Conservation (phyloP, 441 rosid species). For the Daphne laureola region DNA sequence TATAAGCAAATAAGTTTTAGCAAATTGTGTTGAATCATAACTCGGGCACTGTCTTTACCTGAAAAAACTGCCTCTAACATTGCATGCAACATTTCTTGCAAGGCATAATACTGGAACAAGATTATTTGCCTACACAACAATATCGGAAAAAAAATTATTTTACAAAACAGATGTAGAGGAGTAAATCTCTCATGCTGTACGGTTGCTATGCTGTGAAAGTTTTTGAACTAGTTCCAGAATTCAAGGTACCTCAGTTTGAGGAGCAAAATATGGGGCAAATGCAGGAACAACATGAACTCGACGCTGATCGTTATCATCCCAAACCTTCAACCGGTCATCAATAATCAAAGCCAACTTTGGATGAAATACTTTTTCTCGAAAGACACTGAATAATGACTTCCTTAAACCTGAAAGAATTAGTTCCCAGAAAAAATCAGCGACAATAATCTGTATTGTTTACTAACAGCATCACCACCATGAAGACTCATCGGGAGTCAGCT, state of each 20-base stretch:
- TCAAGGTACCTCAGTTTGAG: conserved; percentile 80
- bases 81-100: conserved; percentile 95
- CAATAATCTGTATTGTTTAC: background rate
- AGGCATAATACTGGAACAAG: conserved; percentile 73
- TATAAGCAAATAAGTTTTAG: conserved; percentile 8
- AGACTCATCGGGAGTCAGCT: background rate
- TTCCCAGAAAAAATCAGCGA: conserved; percentile 7
- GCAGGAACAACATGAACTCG: conserved; percentile 98
- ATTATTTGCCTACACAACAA: conserved; percentile 54
- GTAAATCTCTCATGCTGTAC: too few relatives aligned
- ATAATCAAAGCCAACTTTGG: conserved; percentile 95
- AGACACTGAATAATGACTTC: conserved; percentile 81
- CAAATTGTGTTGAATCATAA: conserved; percentile 5
- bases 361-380: conserved; percentile 78
- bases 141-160: conserved; percentile 18
- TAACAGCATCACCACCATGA: conserved; percentile 12
- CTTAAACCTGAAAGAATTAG: conserved; percentile 38
- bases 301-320: conserved; percentile 97
- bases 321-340: conserved; percentile 93
- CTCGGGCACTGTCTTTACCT: conserved; percentile 40
- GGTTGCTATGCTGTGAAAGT: too few relatives aligned
- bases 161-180: too few relatives aligned
- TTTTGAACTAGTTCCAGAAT: too few relatives aligned
- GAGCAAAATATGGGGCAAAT: conserved; percentile 93
- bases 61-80: conserved; percentile 93